Base-by-base conservation (phyloP, 371 early-diverging fungal genomes). In the Mortierella sp. region DNA sequence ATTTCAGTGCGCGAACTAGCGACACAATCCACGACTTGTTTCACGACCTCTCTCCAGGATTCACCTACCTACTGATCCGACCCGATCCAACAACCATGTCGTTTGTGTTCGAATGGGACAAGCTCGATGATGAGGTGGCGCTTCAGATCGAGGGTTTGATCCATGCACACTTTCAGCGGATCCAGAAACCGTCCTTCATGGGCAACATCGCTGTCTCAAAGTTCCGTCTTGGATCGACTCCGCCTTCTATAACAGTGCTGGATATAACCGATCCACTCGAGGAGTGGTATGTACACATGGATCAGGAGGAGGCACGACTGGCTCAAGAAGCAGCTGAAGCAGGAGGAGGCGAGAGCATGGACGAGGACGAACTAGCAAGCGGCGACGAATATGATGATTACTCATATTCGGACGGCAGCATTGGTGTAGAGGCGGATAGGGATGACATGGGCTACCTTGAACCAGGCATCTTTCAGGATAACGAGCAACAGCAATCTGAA, bases 241-340 rank as follows among this genome's bases (percentile, higher is more conserved):
- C 96, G 2, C 96, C 97, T 0, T 80, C 86, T 22, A 72, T 96
- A n/a, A 90, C 91, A 50, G 90, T 96, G 19, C 82, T 82, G 9
- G 91, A 95, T 55, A 85, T 98, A 21, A 90, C 91, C 19, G 95
- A 95, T 57, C 96, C 97, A 0, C 88, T 91, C 40, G 89, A 93
- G 8, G 97, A 96, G 77, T 96, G 96, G 78, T 98, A 98, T 73
- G 74, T 86, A 24, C 80, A 82, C 16, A 84, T 84, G 49, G 84
- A 83, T 39, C 89, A 88, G 25, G 83, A 85, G 17, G 72, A 72
- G n/a, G 72, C 58, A 1, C 62, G 72, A 4, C 58, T 74, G 14
- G 78, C 74, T 16, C 69, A 76, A 27, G 70, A 64, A 31, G 76
- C 65, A 27, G 62, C 68, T 3, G 74, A 77, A 22, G 76, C 69